These are phyloP conservation scores for Fusarium bulbicola DNA, from an alignment of 2,329 filamentous ascomycete genomes.

Conservation along the genomic window DNA sequence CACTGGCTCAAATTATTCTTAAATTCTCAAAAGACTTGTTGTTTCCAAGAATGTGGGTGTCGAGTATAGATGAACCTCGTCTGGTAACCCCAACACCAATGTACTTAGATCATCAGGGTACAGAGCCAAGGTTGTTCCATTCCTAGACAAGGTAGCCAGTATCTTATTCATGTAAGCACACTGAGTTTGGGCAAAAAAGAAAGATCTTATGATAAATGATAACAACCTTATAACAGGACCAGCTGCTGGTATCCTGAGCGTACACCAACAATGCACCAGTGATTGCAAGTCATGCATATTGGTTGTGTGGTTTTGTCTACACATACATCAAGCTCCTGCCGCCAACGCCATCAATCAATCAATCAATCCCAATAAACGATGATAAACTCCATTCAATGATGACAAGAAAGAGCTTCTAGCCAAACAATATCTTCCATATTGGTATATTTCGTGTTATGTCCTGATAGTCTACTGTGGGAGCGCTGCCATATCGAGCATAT, in stretches of 20 bases:
- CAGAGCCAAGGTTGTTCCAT: background rate
- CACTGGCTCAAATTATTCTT: background rate
- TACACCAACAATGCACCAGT: too few species aligned
- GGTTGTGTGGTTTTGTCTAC: constrained; percentile 36
- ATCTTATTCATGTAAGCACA: background rate
- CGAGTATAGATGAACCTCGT: too few species aligned
- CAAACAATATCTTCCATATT: background rate
- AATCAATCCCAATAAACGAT: constrained; percentile 26
- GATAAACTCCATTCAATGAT: constrained; percentile 37
- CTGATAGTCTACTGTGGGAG: constrained; percentile 18
- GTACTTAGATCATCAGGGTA: background rate
- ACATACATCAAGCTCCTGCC: constrained; percentile 31
- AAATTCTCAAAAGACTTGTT: background rate
- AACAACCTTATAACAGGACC: background rate
- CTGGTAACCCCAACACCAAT: background rate
- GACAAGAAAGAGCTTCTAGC: constrained; percentile 6
- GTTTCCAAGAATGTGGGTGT: background rate
- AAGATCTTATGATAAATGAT: background rate
- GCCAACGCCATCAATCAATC: constrained; percentile 36
- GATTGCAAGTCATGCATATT: background rate
- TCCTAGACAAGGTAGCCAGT: background rate
- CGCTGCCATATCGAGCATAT: constrained; percentile 71
- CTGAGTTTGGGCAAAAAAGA: background rate
- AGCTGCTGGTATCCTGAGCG: too few species aligned
- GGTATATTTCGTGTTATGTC: background rate